A percentile compares a stretch with the other conserved stretches of the same genome.
Evolutionary conservation across 345 rosid species (phyloP).

Genomic region (Kandelia obovata): DNA sequence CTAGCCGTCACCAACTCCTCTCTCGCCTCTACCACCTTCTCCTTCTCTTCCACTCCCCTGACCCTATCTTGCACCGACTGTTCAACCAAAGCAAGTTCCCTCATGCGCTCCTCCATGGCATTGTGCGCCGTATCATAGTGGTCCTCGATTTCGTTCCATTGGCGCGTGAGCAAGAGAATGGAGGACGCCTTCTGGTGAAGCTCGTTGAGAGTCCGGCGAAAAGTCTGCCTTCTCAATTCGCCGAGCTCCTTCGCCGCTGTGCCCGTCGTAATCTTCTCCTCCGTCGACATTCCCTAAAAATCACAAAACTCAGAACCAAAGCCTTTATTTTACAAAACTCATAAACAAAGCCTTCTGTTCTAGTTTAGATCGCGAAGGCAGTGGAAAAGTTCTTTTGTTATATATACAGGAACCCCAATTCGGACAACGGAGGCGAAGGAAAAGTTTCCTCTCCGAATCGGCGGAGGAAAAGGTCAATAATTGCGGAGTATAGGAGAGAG

Average conservation of each 20-base stretch:
- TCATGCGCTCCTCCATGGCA: conserved; percentile 25
- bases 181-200: conserved; percentile 42
- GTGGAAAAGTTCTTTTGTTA: too few species aligned
- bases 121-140: conserved; percentile 24
- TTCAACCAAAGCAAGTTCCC: conserved; percentile 17
- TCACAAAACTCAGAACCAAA: too few species aligned
- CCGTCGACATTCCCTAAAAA: not conserved
- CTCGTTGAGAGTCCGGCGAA: conserved; percentile 29
- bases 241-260: not conserved
- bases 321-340: too few species aligned
- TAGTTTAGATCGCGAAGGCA: too few species aligned
- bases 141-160: conserved; percentile 45
- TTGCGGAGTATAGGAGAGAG: too few species aligned
- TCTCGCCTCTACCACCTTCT: not conserved
- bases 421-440: too few species aligned
- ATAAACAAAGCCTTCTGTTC: too few species aligned
- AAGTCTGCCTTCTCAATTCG: conserved; percentile 12
- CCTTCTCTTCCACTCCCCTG: not conserved
- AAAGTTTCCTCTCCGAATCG: too few species aligned
- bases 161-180: conserved; percentile 33
- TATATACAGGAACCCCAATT: too few species aligned
- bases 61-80: not conserved
- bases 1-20: conserved; percentile 17
- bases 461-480: too few species aligned
- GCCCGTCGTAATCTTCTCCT: conserved; percentile 6